Evolutionary conservation across 2,329 filamentous ascomycete species (phyloP).

Genomic region (Daldinia sp.): DNA sequence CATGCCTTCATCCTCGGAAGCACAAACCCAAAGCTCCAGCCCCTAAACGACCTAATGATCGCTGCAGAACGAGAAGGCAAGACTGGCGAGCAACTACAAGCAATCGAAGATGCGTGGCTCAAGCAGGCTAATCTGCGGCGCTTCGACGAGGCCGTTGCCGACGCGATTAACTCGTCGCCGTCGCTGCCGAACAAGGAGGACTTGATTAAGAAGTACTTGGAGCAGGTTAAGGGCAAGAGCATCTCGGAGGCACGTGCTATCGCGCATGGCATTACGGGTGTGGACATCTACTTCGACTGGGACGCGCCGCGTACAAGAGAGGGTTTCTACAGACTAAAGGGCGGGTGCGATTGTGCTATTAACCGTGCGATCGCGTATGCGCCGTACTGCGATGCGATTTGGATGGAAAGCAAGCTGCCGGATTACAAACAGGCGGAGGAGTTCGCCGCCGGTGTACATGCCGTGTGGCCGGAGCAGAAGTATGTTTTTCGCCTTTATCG

Average conservation of each 20-base stretch:
- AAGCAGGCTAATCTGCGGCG: slow-evolving; percentile 81
- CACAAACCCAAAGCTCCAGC: slow-evolving; percentile 85
- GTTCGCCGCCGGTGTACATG: slow-evolving; percentile 92
- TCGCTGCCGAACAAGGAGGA: slow-evolving; percentile 72
- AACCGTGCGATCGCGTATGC: slow-evolving; percentile 92
- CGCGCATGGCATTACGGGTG: slow-evolving; percentile 78
- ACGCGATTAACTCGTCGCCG: slow-evolving; percentile 74
- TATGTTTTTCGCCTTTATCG: slow-evolving; percentile 55
- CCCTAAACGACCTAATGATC: slow-evolving; percentile 90
- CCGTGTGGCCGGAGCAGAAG: slow-evolving; percentile 96
- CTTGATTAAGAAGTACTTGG: slow-evolving; percentile 72
- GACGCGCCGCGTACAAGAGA: slow-evolving; percentile 91
- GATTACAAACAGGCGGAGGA: slow-evolving; percentile 91
- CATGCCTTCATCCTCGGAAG: slow-evolving; percentile 90
- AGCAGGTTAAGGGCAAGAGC: slow-evolving; percentile 80
- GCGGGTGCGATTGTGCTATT: slow-evolving; percentile 89
- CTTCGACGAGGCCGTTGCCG: slow-evolving; percentile 88
- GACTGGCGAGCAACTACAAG: slow-evolving; percentile 80
- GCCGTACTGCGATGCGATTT: slow-evolving; percentile 94
- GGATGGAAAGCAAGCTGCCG: slow-evolving; percentile 99
- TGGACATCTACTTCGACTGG: slow-evolving; percentile 93
- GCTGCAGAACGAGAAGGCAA: slow-evolving; percentile 85
- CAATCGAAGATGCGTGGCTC: slow-evolving; percentile 90
- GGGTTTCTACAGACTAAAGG: slow-evolving; percentile 92
- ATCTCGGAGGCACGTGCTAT: slow-evolving; percentile 82